Percentiles rank a stretch among this genome's conserved stretches.
Evolutionary conservation across 2,329 filamentous ascomycete genomes (phyloP).

Genomic region (Sclerotinia minor): DNA sequence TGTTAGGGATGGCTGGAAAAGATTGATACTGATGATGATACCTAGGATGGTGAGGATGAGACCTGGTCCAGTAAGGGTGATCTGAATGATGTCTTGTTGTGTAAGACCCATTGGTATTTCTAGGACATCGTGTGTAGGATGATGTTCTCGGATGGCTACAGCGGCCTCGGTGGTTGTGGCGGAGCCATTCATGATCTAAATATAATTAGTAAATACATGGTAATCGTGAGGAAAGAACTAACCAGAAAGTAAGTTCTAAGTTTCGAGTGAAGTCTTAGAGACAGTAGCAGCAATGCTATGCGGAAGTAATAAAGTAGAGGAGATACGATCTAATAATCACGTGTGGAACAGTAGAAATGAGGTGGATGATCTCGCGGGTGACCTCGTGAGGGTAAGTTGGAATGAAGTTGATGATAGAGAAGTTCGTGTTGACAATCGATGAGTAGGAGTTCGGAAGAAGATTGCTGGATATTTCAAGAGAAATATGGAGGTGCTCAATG

Average conservation of each 20-base stretch:
- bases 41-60: slow-evolving; percentile 51
- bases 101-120: slow-evolving; percentile 32
- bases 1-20: slow-evolving; percentile 50
- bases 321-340: slow-evolving; percentile 10
- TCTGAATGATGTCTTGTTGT: slow-evolving; percentile 36
- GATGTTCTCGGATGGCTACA: slow-evolving; percentile 4
- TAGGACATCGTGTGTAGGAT: slow-evolving; percentile 25
- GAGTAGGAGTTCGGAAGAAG: neutral
- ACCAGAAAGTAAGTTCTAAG: neutral
- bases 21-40: slow-evolving; percentile 55
- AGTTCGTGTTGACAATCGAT: neutral
- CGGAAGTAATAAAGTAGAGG: neutral
- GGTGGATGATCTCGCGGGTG: neutral
- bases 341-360: neutral
- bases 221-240: neutral
- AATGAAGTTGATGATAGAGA: neutral
- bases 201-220: neutral
- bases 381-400: neutral
- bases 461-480: neutral
- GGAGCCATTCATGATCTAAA: slow-evolving; percentile 10
- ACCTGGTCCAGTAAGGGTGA: slow-evolving; percentile 38
- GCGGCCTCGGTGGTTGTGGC: neutral
- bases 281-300: neutral
- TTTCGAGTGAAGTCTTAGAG: neutral
- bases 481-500: neutral